Evolutionary conservation across 1,284 basidiomycete species (phyloP), one percentile per base, ranked within the genome.

Genomic region (Gymnopus androsaceus): DNA sequence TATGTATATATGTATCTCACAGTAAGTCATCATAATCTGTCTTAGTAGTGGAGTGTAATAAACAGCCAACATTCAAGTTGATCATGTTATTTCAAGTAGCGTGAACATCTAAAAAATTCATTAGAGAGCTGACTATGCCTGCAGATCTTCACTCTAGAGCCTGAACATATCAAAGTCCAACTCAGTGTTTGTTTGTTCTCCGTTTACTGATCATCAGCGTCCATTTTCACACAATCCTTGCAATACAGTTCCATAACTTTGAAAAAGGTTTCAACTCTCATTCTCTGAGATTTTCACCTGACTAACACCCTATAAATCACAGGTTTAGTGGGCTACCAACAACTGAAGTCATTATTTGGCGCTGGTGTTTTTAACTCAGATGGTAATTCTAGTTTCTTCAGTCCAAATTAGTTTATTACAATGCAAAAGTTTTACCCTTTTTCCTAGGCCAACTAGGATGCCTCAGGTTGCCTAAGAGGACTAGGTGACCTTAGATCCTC

Each of bases 351-450:
- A n/a, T n/a, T n/a, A n/a, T n/a, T n/a, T 12, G 79, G 79, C 37
- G 73, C 72, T 8, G 74, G 75, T 6, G 71, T 76, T 2, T 75
- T 77, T 60, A 74, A 73, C 45, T 67, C 70, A 6, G 74, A 77
- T 63, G 73, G 73, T 68, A 58, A 58, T 59, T 37, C 40, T 15
- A 51, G 37, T 34, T 9, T 21, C 42, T 45, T 33, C 56, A 23
- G 51, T 54, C 47, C 5, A 38, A 36, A 27, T 50, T 21, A n/a
- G n/a, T n/a, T n/a, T n/a, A n/a, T n/a, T n/a, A n/a, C n/a, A n/a
- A n/a, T n/a, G n/a, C n/a, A n/a, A n/a, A n/a, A n/a, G n/a, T n/a
- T n/a, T n/a, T n/a, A n/a, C n/a, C n/a, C n/a, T n/a, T n/a, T n/a
- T n/a, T 42, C 40, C 47, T 11, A 23, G 30, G 42, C 36, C 51